Evolutionary conservation across 352 stramenopile species (phyloP), one percentile per base, ranked within the genome.

Genomic region (Globisporangium solare): DNA sequence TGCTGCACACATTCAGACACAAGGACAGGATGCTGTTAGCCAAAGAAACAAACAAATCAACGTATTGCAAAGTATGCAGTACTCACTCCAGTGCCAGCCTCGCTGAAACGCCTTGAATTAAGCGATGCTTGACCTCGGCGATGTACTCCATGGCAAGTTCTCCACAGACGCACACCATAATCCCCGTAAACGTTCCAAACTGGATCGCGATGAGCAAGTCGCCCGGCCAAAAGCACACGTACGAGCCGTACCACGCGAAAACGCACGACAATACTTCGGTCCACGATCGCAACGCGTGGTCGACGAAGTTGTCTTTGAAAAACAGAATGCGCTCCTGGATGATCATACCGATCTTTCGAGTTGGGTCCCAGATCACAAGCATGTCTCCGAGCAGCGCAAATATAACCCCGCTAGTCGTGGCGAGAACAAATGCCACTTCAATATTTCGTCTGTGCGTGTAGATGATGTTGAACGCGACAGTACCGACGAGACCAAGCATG

Each of bases 401-500:
- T 18, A 83, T 71, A 15, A 94, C 73, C 11, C 85, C 80, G 51
- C 79, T 94, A 7, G 74, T 76, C 0, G 82, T 94, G 0, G 85
- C 82, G 15, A 94, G 66, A 21, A 86, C 73, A 56, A 94, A 94
- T 12, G 85, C 79, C 42, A 94, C 71, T 59, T 92, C 83, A 24
- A 94, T 91, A 54, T 79, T 87, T 13, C 77, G 68, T 32, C 92
- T 54, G 24, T 94, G 75, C 5, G 85, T 92, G 63, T 92, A 94
- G 63, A 94, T 94, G 54, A 86, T 89, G 64, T 94, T 94, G 62
- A 94, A 94, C 6, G 83, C 82, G 14, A 94, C 80, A 2, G 69
- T 79, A 39, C 85, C 85, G 6, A 94, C 73, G 0, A 94, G 67
- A 2, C 82, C 81, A 3, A 94, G 69, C 24, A 94, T 51, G 45